Base-by-base conservation (phyloP, 1,284 basidiomycete species). In the Cryptococcus sp. region DNA sequence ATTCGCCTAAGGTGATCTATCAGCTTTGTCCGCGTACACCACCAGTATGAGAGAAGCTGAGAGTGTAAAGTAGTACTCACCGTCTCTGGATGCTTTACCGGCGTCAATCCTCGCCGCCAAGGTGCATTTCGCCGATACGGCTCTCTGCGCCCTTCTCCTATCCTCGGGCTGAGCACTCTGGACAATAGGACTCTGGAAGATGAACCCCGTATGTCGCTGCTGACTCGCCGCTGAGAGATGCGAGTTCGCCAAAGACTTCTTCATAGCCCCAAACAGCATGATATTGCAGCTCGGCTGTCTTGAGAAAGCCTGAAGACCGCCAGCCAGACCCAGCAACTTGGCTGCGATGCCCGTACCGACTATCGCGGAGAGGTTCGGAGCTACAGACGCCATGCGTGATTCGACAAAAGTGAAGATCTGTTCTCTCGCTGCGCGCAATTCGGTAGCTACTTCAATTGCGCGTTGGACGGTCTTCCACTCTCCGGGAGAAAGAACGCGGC, bases 401-500 rank as follows among this genome's bases (percentile, higher is more conserved):
- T 96, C 95, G 77, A 99, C 96, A 83, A 98, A 99, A 82, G 90
- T 87, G 80, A 99, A 93, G 68, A 99, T 99, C 86, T 92, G 89
- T 80, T 90, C 90, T 50, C 93, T 86, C 0, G 91, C 89, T 63
- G 89, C 87, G 69, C 97, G 91, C 25, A 99, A 81, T 55, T 89
- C 84, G 68, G 90, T 89, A 7, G 93, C 91, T 56, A 97, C 85
- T 65, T 90, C 87, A 71, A 91, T 92, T 3, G 95, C 95, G 47
- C 85, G 84, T 67, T 90, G 83, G 1, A 97, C 88, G 1, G 90
- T 85, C 47, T 80, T 74, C 93, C 93, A 99, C 69, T 89, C 86
- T 1, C 81, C 79, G 0, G 86, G 83, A 0, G 85, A 77, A 13
- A 99, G 83, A 35, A 83, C 83, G 61, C 88, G 84, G 11, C 95